These are phyloP conservation scores for Moniliophthora roreri DNA, from an alignment of 1,284 basidiomycete species.

Conservation along the genomic window DNA sequence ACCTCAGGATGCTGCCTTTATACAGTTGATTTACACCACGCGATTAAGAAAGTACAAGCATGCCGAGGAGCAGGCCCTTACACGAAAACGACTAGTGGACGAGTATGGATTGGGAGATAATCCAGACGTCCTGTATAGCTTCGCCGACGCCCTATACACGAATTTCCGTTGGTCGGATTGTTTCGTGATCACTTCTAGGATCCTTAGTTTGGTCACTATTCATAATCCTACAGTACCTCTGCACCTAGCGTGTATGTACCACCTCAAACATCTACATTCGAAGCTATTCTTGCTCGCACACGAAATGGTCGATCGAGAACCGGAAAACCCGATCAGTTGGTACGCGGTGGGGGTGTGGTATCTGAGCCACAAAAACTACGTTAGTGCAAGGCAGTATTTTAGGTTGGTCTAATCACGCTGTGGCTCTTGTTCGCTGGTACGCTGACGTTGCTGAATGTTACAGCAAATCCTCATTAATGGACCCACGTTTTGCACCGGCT, in stretches of 20 bases:
- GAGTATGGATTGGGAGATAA: constrained; percentile 86
- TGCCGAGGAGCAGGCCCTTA: constrained; percentile 76
- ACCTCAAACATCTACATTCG: constrained; percentile 87
- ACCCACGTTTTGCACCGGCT: constrained; percentile 92
- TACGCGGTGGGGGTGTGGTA: constrained; percentile 99
- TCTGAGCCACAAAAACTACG: constrained; percentile 81
- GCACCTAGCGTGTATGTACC: constrained; percentile 97
- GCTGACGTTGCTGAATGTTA: neutral
- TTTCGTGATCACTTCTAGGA: constrained; percentile 86
- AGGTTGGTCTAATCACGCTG: constrained; percentile 50
- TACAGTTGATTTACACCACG: constrained; percentile 89
- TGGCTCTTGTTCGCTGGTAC: neutral
- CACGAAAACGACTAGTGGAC: constrained; percentile 71
- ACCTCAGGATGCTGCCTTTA: constrained; percentile 85
- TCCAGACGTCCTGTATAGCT: constrained; percentile 88
- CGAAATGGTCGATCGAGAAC: constrained; percentile 91
- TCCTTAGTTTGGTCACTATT: constrained; percentile 76
- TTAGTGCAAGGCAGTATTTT: constrained; percentile 89
- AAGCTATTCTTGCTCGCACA: constrained; percentile 95
- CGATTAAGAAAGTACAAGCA: constrained; percentile 90
- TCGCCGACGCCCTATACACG: constrained; percentile 89
- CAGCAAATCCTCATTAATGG: constrained; percentile 96
- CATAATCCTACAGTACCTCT: constrained; percentile 88
- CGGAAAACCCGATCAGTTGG: constrained; percentile 92
- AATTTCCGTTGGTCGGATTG: constrained; percentile 94